phyloP scores from a whole-genome alignment of 1,284 basidiomycete species.

The Retiboletus fuscus region DNA sequence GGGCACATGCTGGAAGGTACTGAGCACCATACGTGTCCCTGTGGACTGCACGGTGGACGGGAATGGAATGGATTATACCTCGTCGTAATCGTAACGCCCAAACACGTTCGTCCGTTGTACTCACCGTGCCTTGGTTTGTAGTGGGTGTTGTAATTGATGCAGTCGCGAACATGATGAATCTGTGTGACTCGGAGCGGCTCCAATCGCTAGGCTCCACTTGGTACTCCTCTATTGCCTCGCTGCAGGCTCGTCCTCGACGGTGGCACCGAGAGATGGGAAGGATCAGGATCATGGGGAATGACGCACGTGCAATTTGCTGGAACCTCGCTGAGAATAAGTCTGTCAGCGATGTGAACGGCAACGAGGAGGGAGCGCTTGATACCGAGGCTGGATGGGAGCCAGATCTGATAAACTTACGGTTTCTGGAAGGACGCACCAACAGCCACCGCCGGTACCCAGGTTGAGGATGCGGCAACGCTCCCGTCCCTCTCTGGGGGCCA shows the following conservation, averaged over 20 bases:
- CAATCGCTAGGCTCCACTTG: no score
- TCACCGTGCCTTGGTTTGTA: not conserved
- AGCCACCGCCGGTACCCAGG: slow-evolving; percentile 73
- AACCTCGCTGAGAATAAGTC: slow-evolving; percentile 58
- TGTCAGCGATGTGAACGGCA: slow-evolving; percentile 32
- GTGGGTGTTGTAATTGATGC: slow-evolving; percentile 7
- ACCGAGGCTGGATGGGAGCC: slow-evolving; percentile 77
- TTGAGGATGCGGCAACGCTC: slow-evolving; percentile 64
- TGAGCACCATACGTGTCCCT: slow-evolving; percentile 23
- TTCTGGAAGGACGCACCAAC: slow-evolving; percentile 57
- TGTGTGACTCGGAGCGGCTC: no score
- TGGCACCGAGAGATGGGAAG: not conserved
- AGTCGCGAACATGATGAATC: not conserved
- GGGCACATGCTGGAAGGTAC: slow-evolving; percentile 62
- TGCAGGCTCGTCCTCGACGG: no score
- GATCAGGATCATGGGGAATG: slow-evolving; percentile 18
- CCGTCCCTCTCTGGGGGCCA: slow-evolving; percentile 49
- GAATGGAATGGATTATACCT: slow-evolving; percentile 26
- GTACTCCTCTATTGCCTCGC: no score
- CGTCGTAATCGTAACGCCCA: not conserved
- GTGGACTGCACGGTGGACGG: slow-evolving; percentile 6
- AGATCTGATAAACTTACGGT: slow-evolving; percentile 56
- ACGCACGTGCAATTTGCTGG: slow-evolving; percentile 76
- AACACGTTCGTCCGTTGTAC: not conserved
- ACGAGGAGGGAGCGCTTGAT: slow-evolving; percentile 38